Base-by-base conservation (phyloP, 768 basidiomycete genomes). In the Tephrocybe sp. region DNA sequence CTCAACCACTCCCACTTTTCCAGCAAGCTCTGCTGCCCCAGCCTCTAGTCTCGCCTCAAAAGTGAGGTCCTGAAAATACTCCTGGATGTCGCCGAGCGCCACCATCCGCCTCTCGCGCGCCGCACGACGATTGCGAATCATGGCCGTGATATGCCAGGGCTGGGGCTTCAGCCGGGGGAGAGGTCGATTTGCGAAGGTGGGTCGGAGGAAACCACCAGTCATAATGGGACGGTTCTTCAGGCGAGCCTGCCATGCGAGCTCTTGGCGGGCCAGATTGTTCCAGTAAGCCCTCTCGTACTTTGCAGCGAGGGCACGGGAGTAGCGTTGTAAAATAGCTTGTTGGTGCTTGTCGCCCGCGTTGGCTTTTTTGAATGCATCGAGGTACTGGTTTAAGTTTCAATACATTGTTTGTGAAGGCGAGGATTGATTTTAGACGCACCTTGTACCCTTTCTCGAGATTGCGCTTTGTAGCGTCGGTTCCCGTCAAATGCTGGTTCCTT, bases 101-200 rank as follows among this genome's bases (percentile, higher is more conserved):
- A 59, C 68, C n/a, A 75, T 56, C 4, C 89, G 77, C 30, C 70
- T 66, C 5, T 73, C 64, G n/a, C 73, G 60, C 2, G 70, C 67
- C 18, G 54, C 48, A 30, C 67, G 65, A 2, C 81, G 72, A 23
- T 71, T 69, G 8, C 69, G 63, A 28, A 95, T 89, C 73, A 93
- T 90, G 64, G 80, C 77, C 1, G 80, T 75, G 39, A 93, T 79
- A n/a, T 77, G 73, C 4, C 69, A 58, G 0, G 95, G 94, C 55
- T 96, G 92, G 0, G 90, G 91, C 34, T 78, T 82, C 58, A 97
- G 71, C 0, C 90, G 82, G 0, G 92, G 92, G 12, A 97, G 77
- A 1, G 92, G 90, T 0, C 69, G 74, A 62, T 92, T 82, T 67
- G 68, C 81, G 7, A 80, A 45, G 0, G 85, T 75, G 0, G 91